Evolutionary conservation across 2,329 filamentous ascomycete species (phyloP).

Genomic region (Aspergillus amoenus): DNA sequence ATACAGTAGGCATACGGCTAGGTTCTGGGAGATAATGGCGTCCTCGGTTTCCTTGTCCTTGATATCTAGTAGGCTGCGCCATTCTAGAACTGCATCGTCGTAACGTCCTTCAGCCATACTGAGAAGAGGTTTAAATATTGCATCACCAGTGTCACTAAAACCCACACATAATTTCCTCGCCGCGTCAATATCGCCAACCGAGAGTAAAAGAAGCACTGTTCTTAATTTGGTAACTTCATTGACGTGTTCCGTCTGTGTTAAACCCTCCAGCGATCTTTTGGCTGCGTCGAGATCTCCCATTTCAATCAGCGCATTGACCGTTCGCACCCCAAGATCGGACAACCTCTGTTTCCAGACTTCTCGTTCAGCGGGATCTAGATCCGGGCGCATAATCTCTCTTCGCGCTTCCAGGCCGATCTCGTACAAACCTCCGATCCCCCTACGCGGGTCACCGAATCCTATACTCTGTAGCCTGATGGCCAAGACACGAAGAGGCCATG

Average conservation of each 20-base stretch:
- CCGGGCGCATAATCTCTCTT: constrained; percentile 54
- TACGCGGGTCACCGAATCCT: constrained; percentile 78
- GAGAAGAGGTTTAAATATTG: constrained; percentile 60
- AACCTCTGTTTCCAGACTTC: constrained; percentile 71
- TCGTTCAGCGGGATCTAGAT: constrained; percentile 54
- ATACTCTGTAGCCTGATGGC: constrained; percentile 81
- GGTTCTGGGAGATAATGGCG: constrained; percentile 76
- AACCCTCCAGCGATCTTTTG: constrained; percentile 65
- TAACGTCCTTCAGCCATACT: constrained; percentile 78
- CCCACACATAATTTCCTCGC: constrained; percentile 58
- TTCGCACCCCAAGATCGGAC: constrained; percentile 68
- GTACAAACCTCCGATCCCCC: constrained; percentile 87
- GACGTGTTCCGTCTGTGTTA: constrained; percentile 43
- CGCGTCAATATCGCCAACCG: constrained; percentile 72
- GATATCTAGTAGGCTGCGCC: constrained; percentile 54
- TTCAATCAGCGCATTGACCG: constrained; percentile 53
- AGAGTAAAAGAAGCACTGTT: constrained; percentile 69
- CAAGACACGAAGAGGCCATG: constrained; percentile 83
- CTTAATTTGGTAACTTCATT: constrained; percentile 37
- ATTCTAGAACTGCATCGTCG: constrained; percentile 60
- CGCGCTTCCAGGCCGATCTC: constrained; percentile 80
- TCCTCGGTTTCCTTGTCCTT: constrained; percentile 49
- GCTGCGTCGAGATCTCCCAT: constrained; percentile 88
- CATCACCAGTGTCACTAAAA: constrained; percentile 40
- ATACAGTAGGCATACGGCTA: constrained; percentile 82